A percentile compares a stretch with the other conserved stretches of the same genome.
These are phyloP conservation scores for Ceratocystis huliohia DNA, from an alignment of 2,329 filamentous ascomycete species.

Conservation along the genomic window DNA sequence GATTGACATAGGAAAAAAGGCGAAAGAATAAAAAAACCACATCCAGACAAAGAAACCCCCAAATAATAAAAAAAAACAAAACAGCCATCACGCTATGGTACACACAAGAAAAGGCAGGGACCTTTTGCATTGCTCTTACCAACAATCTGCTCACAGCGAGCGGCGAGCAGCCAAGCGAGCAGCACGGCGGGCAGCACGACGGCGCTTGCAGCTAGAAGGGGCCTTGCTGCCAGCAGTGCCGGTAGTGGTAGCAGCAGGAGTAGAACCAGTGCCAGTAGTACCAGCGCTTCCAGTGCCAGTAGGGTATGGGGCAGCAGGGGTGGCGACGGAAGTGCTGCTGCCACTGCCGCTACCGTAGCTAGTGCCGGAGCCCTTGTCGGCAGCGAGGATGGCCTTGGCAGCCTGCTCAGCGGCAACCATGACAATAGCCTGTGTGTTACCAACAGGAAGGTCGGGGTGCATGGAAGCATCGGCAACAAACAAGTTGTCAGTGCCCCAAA, in stretches of 20 bases:
- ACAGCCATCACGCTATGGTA: background rate
- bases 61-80: background rate
- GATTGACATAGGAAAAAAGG: constrained; percentile 21
- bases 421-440: constrained; percentile 54
- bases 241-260: background rate
- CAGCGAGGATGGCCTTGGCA: constrained; percentile 27
- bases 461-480: constrained; percentile 57
- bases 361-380: constrained; percentile 2
- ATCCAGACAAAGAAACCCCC: background rate
- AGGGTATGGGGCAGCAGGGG: background rate
- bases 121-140: background rate
- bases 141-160: background rate
- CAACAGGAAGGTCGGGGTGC: constrained; percentile 54
- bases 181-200: constrained; percentile 13
- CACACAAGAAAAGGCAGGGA: background rate
- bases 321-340: background rate
- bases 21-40: background rate
- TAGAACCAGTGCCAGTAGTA: background rate
- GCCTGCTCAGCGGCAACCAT: constrained; percentile 54
- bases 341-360: background rate
- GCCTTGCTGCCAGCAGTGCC: background rate
- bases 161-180: constrained; percentile 3
- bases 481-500: constrained; percentile 56
- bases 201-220: constrained; percentile 13
- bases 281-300: background rate